Evolutionary conservation across 441 rosid species (phyloP), one percentile per base, ranked within the genome.

Genomic region (Erodium moschatum): DNA sequence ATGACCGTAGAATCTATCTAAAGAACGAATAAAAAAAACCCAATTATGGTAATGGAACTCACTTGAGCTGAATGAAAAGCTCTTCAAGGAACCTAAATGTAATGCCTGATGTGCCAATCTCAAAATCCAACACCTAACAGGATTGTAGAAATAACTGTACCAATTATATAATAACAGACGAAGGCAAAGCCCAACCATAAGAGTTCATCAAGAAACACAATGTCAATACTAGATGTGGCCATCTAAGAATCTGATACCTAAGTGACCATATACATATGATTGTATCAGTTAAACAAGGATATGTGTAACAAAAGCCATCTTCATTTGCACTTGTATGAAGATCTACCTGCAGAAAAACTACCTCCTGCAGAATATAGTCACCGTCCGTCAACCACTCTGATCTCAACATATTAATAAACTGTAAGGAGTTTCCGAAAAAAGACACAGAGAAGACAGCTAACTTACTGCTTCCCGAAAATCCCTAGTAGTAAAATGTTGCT

Each of bases 381-480:
- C 31, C 5, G 15, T 12, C 33, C 44, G 65, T 50, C 70, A 79
- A 71, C 65, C 52, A 69, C 6, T 68, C 11, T 46, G 67, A 13
- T 31, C 65, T 63, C 4, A 15, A 38, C 54, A 60, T 11, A 66
- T 48, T n/a, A 48, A 24, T 18, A 61, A 6, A 56, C 3, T 60
- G 16, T 6, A 68, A 20, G 8, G 3, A 69, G 66, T 40, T 4
- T 66, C 29, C 1, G 29, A 24, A 29, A 68, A 64, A 20, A 35
- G 67, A 13, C 21, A 5, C 61, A 6, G 66, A 40, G 11, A 56
- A 1, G 29, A 16, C 0, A 70, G 67, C 35, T 33, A 66, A 58
- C 89, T 80, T 84, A 92, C 96, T 8, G 90, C 96, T 74, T 89
- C 92, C 33, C 79, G 29, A 74, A 85, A 88, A 83, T 92, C 96